Percentiles rank a stretch among this genome's conserved stretches.
These are phyloP conservation scores for Heterobasidion annosum DNA, from an alignment of 1,284 basidiomycete genomes.

Conservation along the genomic window DNA sequence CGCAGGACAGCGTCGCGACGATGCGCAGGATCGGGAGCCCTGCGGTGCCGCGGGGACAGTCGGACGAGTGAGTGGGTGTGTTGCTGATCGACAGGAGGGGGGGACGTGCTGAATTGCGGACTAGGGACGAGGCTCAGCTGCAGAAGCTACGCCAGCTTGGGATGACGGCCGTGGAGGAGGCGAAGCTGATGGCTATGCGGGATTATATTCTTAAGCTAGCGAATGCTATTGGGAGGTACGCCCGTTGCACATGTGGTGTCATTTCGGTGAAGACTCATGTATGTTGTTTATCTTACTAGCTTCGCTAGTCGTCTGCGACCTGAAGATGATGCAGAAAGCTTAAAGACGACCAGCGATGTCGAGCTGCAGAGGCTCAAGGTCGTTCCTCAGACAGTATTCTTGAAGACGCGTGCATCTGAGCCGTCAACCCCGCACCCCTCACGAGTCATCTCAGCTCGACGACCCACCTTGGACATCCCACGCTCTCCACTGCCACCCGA, in stretches of 20 bases:
- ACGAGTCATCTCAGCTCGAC: constrained; percentile 24
- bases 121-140: constrained; percentile 70
- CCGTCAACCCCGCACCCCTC: constrained; percentile 21
- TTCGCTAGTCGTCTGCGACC: constrained; percentile 52
- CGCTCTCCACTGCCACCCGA: constrained; percentile 31
- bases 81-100: neutral
- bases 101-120: neutral
- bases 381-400: constrained; percentile 93
- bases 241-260: neutral
- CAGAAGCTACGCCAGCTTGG: constrained; percentile 73
- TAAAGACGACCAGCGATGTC: constrained; percentile 59
- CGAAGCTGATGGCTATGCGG: constrained; percentile 76
- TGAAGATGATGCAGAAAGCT: constrained; percentile 54
- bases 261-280: neutral
- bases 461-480: constrained; percentile 25
- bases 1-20: constrained; percentile 58
- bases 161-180: constrained; percentile 72
- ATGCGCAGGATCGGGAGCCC: constrained; percentile 40
- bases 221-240: constrained; percentile 52
- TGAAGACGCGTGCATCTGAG: constrained; percentile 51
- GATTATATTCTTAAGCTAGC: constrained; percentile 86
- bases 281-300: constrained; percentile 22
- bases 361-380: constrained; percentile 81
- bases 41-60: constrained; percentile 39
- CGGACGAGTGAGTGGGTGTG: constrained; percentile 56